Conservation (phyloP, 331 rosid genomes). For the Erythrophleum ivorense region DNA sequence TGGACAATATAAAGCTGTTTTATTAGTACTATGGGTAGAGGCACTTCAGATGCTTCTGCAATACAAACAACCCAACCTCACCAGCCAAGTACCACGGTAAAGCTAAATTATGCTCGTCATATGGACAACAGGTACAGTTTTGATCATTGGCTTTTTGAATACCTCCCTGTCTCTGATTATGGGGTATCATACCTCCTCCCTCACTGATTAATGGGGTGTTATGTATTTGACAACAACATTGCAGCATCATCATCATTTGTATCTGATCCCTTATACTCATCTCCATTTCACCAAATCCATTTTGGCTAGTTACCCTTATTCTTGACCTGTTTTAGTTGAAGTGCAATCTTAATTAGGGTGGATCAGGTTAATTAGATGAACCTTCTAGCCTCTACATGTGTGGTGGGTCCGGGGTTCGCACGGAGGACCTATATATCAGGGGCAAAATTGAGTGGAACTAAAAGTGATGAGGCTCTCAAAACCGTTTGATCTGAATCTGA, state of each 20-base stretch:
- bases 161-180: not conserved
- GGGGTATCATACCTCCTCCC: not conserved
- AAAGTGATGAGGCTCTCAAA: conserved; percentile 41
- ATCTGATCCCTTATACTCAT: not conserved
- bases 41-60: conserved; percentile 22
- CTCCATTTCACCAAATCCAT: not conserved
- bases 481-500: conserved; percentile 42
- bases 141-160: conserved; percentile 34
- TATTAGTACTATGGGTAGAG: conserved; percentile 5
- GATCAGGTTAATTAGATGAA: conserved; percentile 9
- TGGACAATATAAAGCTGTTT: conserved; percentile 33
- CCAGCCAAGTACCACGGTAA: conserved; percentile 7
- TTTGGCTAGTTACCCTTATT: not conserved
- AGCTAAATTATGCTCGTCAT: conserved; percentile 18
- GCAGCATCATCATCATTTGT: not conserved
- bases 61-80: conserved; percentile 33
- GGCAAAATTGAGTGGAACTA: conserved; percentile 38
- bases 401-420: not conserved
- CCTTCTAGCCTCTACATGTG: not conserved
- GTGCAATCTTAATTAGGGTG: conserved; percentile 25
- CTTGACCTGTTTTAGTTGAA: conserved; percentile 16
- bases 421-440: not conserved
- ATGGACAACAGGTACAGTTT: conserved; percentile 19
- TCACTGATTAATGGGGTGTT: not conserved
- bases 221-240: not conserved